phyloP scores from a whole-genome alignment of 352 stramenopile genomes.

The Thraustochytrium striatum region DNA sequence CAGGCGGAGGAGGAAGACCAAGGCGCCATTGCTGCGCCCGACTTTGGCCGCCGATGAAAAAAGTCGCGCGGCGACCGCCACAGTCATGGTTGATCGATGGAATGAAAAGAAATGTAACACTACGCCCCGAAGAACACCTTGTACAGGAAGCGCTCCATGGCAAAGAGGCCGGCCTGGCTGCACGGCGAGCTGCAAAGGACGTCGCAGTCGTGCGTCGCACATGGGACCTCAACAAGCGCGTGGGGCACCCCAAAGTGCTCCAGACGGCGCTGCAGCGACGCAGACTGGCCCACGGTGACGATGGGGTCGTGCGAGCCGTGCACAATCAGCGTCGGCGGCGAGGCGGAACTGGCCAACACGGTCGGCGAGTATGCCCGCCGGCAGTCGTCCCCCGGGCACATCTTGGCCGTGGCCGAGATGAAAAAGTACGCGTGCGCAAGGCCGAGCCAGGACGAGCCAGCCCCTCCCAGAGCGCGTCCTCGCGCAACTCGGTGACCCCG shows the following conservation, averaged over 20 bases:
- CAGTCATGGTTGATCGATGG: too few relatives aligned
- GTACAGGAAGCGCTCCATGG: slow-evolving; percentile 30
- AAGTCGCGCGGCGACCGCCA: too few relatives aligned
- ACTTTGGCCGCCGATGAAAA: too few relatives aligned
- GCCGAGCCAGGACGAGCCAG: not conserved
- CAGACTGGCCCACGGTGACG: slow-evolving; percentile 8
- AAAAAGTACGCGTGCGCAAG: slow-evolving; percentile 35
- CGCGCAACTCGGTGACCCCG: slow-evolving; percentile 30
- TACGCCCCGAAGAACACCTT: too few relatives aligned
- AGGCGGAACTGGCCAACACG: not conserved
- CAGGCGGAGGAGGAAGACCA: too few relatives aligned
- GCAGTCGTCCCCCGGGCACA: slow-evolving; percentile 5
- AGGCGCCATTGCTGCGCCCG: too few relatives aligned
- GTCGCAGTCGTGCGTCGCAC: slow-evolving; percentile 43
- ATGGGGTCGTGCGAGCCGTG: slow-evolving; percentile 22
- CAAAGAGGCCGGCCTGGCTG: slow-evolving; percentile 19
- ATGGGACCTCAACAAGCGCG: slow-evolving; percentile 12
- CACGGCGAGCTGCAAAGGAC: slow-evolving; percentile 30
- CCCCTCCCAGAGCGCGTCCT: not conserved
- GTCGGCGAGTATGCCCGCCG: not conserved
- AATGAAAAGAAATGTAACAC: too few relatives aligned
- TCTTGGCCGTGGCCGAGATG: slow-evolving; percentile 15
- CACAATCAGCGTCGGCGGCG: slow-evolving; percentile 25
- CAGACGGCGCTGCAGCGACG: not conserved
- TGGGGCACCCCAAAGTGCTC: not conserved